Evolutionary conservation across 306 rosid species (phyloP), one percentile per base, ranked within the genome.

Genomic region (Glycine latifolia): DNA sequence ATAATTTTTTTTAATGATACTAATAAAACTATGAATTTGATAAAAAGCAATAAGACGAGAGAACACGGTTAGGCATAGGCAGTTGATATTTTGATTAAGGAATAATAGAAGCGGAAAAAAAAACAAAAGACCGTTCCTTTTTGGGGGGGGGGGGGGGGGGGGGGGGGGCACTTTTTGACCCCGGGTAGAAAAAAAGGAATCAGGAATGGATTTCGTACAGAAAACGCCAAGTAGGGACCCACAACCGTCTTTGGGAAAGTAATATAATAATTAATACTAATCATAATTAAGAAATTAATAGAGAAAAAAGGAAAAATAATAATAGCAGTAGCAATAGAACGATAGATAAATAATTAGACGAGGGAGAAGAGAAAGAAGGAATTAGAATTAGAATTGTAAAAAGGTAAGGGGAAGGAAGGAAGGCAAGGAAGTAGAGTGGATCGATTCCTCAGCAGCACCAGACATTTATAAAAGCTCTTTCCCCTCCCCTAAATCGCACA

Each of bases 161-260:
- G 20, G 75, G 77, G 82, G 66, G 82, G 81, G 75, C 41, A 59
- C 87, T 80, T 88, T 72, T 73, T 81, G 84, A 81, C 85, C 60
- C 7, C 0, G 58, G 16, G 13, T 20, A 20, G 3, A 11, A 35
- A 73, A 66, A 67, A 74, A 20, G 60, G 67, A 26, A 41, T 46
- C 70, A 20, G 60, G 67, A 26, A 41, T 46, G 56, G 73, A 74
- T 85, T 70, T 61, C 88, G 90, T 91, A 83, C 70, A 83, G 39
- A n/a, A 61, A 86, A 91, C 90, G 91, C 87, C 76, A 85, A 67
- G 41, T 83, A 37, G 82, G 95, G 91, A 69, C 92, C 91, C 88
- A 65, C 76, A 9, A 60, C 86, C 87, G 41, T 58, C 58, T 26
- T 49, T 49, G 26, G 66, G 20, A 47, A 48, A 61, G 37, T 59